A percentile compares a stretch with the other conserved stretches of the same genome.
These are phyloP conservation scores for Cyclotella sp. DNA, from an alignment of 108 stramenopile genomes.

Conservation along the genomic window DNA sequence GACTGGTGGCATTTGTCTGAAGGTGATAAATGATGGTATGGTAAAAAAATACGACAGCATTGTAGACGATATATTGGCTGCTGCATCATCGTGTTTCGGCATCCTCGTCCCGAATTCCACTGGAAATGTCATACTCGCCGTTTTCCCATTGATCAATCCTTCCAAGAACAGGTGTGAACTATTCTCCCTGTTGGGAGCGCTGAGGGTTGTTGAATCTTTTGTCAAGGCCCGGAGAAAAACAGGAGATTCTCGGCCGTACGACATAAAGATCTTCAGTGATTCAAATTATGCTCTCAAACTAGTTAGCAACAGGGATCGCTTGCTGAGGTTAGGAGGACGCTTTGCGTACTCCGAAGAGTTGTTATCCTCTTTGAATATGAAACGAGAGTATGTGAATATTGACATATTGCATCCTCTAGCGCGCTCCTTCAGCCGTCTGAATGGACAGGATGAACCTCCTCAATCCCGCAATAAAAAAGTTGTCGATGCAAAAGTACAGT, in stretches of 20 bases:
- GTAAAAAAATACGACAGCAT: constrained; percentile 7
- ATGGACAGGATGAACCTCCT: constrained; percentile 31
- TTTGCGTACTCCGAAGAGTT: constrained; percentile 34
- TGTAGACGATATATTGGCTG: constrained; percentile 13
- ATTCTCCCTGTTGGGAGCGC: constrained; percentile 49
- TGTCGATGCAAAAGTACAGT: constrained; percentile 32
- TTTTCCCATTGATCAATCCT: constrained; percentile 54
- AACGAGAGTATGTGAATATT: constrained; percentile 35
- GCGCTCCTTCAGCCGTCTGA: constrained; percentile 50
- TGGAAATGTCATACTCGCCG: constrained; percentile 17
- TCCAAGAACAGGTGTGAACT: constrained; percentile 57
- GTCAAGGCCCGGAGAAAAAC: constrained; percentile 23
- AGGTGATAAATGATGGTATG: constrained; percentile 29
- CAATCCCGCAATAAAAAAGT: constrained; percentile 27
- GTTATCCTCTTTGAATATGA: constrained; percentile 26
- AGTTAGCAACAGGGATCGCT: constrained; percentile 28
- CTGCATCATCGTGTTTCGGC: constrained; percentile 37
- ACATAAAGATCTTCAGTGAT: constrained; percentile 55
- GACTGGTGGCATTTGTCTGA: constrained; percentile 52
- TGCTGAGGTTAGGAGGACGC: constrained; percentile 45
- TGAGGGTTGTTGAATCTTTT: constrained; percentile 47
- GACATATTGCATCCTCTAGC: constrained; percentile 61
- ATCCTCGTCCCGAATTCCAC: constrained; percentile 17
- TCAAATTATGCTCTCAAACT: constrained; percentile 60
- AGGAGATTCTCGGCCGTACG: constrained; percentile 14